Conservation (phyloP, 2,329 filamentous ascomycete genomes). For the Claviceps fusiformis region DNA sequence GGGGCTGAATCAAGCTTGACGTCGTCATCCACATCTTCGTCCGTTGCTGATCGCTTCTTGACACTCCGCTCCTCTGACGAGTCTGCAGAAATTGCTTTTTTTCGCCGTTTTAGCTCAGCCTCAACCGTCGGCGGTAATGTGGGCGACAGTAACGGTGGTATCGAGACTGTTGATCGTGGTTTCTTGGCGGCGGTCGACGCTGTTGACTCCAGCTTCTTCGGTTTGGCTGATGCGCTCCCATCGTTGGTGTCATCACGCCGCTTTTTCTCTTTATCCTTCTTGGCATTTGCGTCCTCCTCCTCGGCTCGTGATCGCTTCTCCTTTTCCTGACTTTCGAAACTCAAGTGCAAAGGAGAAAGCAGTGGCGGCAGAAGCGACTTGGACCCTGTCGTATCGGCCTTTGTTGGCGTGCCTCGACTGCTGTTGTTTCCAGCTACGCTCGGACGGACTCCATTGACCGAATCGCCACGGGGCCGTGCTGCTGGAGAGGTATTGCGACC, state of each 20-base stretch:
- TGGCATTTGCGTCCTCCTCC: constrained; percentile 15
- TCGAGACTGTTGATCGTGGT: constrained; percentile 20
- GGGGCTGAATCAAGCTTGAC: background rate
- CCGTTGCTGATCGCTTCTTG: constrained; percentile 16
- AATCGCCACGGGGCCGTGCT: constrained; percentile 25
- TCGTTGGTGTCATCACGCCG: constrained; percentile 16
- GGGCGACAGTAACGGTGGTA: constrained; percentile 41
- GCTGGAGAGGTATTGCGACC: constrained; percentile 20
- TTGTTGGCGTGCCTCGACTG: constrained; percentile 23
- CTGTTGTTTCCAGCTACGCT: constrained; percentile 20
- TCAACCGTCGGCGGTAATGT: constrained; percentile 40
- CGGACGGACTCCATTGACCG: constrained; percentile 29
- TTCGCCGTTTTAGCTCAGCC: constrained; percentile 20
- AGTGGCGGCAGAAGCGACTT: constrained; percentile 35
- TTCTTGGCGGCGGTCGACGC: constrained; percentile 20
- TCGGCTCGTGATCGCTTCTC: constrained; percentile 14
- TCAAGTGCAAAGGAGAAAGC: constrained; percentile 37
- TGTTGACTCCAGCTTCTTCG: constrained; percentile 15
- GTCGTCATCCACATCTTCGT: constrained; percentile 21
- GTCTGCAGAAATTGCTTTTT: constrained; percentile 16
- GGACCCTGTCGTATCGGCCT: constrained; percentile 19
- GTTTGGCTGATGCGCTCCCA: constrained; percentile 16
- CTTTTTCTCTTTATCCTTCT: constrained; percentile 19
- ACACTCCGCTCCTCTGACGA: constrained; percentile 9
- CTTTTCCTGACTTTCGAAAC: constrained; percentile 24